Evolutionary conservation across 257 asterid species (phyloP).

Genomic region (Solanum chiquidenum): DNA sequence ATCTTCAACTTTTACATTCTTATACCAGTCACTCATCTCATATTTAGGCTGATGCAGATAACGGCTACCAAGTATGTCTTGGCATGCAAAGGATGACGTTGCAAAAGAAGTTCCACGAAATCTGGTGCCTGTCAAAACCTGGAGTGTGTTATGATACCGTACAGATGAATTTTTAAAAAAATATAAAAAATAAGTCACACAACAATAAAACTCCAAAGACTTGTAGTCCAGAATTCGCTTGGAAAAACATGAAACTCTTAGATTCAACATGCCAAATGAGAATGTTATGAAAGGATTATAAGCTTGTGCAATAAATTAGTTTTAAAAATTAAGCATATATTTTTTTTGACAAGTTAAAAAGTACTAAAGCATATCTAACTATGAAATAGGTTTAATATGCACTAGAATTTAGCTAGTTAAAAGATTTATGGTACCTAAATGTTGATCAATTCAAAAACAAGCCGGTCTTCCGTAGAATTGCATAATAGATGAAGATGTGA

Average conservation of each 20-base stretch:
- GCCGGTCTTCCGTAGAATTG: neutral
- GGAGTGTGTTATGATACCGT: neutral
- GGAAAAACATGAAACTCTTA: neutral
- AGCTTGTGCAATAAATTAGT: neutral
- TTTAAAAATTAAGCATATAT: neutral
- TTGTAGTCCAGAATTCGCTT: neutral
- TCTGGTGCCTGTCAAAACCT: slow-evolving; percentile 10
- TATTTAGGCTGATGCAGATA: slow-evolving; percentile 13
- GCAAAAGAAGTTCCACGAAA: slow-evolving; percentile 14
- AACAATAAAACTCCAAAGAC: neutral
- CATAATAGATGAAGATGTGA: neutral
- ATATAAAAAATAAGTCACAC: no score
- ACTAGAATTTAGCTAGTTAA: neutral
- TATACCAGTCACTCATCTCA: slow-evolving; percentile 14
- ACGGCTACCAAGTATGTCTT: slow-evolving; percentile 14
- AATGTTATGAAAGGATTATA: neutral
- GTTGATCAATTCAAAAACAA: neutral
- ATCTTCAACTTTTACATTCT: slow-evolving; percentile 16
- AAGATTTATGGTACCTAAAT: neutral
- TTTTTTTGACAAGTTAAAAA: neutral
- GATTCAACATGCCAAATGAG: neutral
- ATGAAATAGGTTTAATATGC: neutral
- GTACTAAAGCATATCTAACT: neutral
- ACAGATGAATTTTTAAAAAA: neutral
- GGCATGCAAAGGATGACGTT: slow-evolving; percentile 20